Evolutionary conservation across 768 basidiomycete genomes (phyloP).

Genomic region (Calocera cornea): DNA sequence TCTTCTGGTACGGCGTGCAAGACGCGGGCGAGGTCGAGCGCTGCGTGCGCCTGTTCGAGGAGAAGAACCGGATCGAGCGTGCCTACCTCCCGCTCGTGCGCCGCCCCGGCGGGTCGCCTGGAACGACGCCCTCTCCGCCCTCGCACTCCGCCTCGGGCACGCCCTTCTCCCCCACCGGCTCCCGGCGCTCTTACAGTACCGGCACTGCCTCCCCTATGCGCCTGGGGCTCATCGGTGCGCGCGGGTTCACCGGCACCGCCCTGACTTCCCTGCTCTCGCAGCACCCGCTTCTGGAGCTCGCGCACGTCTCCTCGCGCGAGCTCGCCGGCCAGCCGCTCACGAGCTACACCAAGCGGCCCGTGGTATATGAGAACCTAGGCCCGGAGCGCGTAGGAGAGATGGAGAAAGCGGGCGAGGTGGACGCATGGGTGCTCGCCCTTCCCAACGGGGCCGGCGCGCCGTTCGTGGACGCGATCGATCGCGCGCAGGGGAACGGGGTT

Average conservation of each 20-base stretch:
- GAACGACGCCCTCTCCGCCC: slow-evolving; percentile 44
- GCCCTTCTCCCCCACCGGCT: slow-evolving; percentile 24
- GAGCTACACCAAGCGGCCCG: slow-evolving; percentile 60
- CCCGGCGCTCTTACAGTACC: slow-evolving; percentile 43
- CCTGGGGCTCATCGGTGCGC: slow-evolving; percentile 87
- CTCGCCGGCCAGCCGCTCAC: slow-evolving; percentile 69
- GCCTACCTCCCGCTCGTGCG: slow-evolving; percentile 66
- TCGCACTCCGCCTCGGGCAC: slow-evolving; percentile 28
- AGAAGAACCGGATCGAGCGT: slow-evolving; percentile 69
- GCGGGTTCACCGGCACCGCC: slow-evolving; percentile 91
- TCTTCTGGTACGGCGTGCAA: slow-evolving; percentile 97
- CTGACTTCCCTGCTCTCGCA: slow-evolving; percentile 69
- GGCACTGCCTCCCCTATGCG: slow-evolving; percentile 68
- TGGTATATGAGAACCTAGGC: slow-evolving; percentile 73
- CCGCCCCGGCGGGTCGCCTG: slow-evolving; percentile 11
- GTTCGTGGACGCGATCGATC: slow-evolving; percentile 88
- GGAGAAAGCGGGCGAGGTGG: slow-evolving; percentile 81
- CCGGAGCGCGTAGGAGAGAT: slow-evolving; percentile 66
- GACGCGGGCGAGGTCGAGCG: slow-evolving; percentile 85
- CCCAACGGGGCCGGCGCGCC: slow-evolving; percentile 97
- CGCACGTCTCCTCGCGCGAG: slow-evolving; percentile 95
- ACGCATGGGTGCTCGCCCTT: slow-evolving; percentile 97
- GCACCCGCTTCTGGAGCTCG: slow-evolving; percentile 80
- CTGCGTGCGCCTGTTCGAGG: slow-evolving; percentile 47
- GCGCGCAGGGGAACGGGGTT: slow-evolving; percentile 56